phyloP scores from a whole-genome alignment of 495 filamentous ascomycete species.

The Terfezia boudieri region DNA sequence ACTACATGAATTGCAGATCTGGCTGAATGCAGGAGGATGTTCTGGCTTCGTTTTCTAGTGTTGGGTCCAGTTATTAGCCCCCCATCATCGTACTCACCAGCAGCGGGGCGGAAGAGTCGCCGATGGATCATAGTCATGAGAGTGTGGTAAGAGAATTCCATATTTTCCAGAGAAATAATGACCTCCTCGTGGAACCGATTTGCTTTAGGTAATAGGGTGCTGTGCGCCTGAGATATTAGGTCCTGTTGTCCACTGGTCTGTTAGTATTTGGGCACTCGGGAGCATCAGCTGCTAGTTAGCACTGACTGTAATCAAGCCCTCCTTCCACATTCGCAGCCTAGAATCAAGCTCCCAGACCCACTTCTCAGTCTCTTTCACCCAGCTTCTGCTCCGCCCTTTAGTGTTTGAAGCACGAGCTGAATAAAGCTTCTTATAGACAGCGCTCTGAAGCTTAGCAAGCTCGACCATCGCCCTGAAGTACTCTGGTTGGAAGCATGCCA shows the following conservation, averaged over 20 bases:
- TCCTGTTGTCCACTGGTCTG: no score
- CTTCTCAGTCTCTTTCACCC: constrained; percentile 7
- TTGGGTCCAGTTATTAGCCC: no score
- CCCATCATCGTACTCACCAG: neutral
- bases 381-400: neutral
- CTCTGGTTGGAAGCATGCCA: neutral
- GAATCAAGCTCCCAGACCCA: constrained; percentile 9
- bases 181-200: neutral
- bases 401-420: constrained; percentile 9
- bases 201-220: no score
- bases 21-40: neutral
- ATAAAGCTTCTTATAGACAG: constrained; percentile 15
- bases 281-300: no score
- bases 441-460: constrained; percentile 14
- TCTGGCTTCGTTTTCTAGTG: neutral
- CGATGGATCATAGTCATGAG: neutral
- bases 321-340: constrained; percentile 12
- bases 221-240: no score
- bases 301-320: no score
- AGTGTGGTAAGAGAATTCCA: neutral
- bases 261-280: no score
- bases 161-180: neutral
- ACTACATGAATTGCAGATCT: neutral
- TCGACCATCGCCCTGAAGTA: constrained; percentile 12
- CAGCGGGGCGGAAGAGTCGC: neutral